Percentiles rank a stretch among this genome's conserved stretches.
Evolutionary conservation across 257 asterid species (phyloP).

Genomic region (Echites panduratus): DNA sequence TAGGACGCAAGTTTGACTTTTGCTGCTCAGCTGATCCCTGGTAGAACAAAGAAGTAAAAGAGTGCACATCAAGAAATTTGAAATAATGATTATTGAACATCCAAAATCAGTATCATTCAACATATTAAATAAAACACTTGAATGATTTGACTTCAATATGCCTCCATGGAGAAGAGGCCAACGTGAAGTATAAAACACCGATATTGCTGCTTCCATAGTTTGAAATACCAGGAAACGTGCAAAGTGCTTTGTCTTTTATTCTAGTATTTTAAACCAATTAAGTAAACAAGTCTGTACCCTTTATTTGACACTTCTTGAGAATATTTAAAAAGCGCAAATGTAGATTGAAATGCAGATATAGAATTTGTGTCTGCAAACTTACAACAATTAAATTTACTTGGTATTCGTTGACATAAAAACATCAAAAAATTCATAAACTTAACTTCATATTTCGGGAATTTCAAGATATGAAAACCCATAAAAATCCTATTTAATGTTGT

Average conservation of each 20-base stretch:
- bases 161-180: too few species aligned
- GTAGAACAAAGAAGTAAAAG: constrained; percentile 13
- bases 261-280: background rate
- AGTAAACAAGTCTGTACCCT: background rate
- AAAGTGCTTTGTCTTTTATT: background rate
- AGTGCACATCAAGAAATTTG: background rate
- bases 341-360: background rate
- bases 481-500: background rate
- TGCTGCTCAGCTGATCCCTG: constrained; percentile 59
- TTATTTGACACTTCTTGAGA: background rate
- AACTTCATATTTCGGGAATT: background rate
- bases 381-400: background rate
- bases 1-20: constrained; percentile 50
- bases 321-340: background rate
- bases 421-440: background rate
- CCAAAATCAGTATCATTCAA: background rate
- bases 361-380: background rate
- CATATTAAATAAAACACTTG: background rate
- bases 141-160: background rate
- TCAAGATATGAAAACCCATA: background rate
- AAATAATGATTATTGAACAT: background rate
- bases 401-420: background rate
- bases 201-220: background rate
- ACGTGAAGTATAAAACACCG: background rate
- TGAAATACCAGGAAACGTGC: background rate